Percentiles rank a stretch among this genome's conserved stretches.
Evolutionary conservation across 2,329 filamentous ascomycete genomes (phyloP).

Genomic region (Calonectria fujianensis): DNA sequence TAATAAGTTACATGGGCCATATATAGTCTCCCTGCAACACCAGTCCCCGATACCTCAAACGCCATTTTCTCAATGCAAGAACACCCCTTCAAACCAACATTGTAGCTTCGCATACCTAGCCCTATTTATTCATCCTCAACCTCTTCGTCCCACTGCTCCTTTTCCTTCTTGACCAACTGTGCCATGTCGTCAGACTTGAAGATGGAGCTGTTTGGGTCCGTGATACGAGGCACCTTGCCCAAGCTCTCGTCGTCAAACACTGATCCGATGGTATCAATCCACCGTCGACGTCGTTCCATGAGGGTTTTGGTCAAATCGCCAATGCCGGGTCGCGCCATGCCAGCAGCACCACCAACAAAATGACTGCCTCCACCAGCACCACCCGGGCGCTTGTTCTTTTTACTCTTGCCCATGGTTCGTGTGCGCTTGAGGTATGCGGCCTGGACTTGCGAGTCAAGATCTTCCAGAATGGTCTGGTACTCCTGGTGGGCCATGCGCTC

Average conservation of each 20-base stretch:
- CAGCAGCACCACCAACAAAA: constrained; percentile 74
- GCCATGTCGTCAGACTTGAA: constrained; percentile 85
- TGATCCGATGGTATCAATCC: constrained; percentile 92
- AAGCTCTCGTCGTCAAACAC: constrained; percentile 91
- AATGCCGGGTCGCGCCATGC: constrained; percentile 84
- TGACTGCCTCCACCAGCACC: constrained; percentile 84
- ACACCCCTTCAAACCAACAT: background rate
- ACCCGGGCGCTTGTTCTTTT: constrained; percentile 89
- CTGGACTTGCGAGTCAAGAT: constrained; percentile 95
- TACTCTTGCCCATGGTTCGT: constrained; percentile 93
- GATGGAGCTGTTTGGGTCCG: constrained; percentile 80
- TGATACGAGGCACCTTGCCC: constrained; percentile 79
- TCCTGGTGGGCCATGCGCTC: constrained; percentile 98
- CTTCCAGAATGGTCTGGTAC: constrained; percentile 96
- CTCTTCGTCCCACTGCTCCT: constrained; percentile 88
- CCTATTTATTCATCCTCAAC: constrained; percentile 76
- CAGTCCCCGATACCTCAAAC: constrained; percentile 40
- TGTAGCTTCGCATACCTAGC: background rate
- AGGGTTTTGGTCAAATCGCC: constrained; percentile 93
- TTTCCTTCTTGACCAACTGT: constrained; percentile 82
- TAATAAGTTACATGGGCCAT: constrained; percentile 25
- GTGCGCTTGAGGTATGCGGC: constrained; percentile 97
- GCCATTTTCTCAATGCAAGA: constrained; percentile 41
- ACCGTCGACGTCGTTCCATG: constrained; percentile 92
- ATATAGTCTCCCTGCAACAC: constrained; percentile 37